Base-by-base conservation (phyloP, 257 asterid species). In the Mitragyna speciosa region DNA sequence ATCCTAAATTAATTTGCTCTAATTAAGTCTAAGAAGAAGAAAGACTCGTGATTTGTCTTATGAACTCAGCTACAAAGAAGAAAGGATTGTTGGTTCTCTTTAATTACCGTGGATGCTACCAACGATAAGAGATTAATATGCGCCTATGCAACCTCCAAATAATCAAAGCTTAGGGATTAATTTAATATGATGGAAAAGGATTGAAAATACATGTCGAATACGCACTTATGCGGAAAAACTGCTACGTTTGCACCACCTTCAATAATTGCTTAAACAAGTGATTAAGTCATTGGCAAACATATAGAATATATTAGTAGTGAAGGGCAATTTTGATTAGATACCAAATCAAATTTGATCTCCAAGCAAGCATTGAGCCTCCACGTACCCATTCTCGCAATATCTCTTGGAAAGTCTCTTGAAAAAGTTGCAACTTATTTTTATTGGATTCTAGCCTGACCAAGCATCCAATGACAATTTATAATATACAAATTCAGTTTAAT, bases 191-290 rank as follows among this genome's bases (percentile, higher is more conserved):
- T 6, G 28, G 64, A 52, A 31, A 73, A 51, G 31, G 74, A 70
- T 41, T 9, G 6, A 52, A 6, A 19, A 30, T 74, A 51, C 12
- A 48, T 19, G 43, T 7, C 4, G 24, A 15, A 31, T 54, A 64
- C 9, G 75, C 15, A 19, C 7, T 41, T 17, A 61, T 47, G 79
- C 61, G 79, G 79, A 36, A 43, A 76, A 61, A 41, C 71, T 7
- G 26, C 61, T 41, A 4, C 79, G 79, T 61, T 33, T 61, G 54
- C 28, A n/a, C n/a, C 12, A 30, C 48, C 51, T 58, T 41, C n/a
- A 28, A 58, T 19, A 43, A 75, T 58, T 30, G 79, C 54, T 75
- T 59, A 75, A 75, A 59, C 52, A 58, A 75, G 70, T 41, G 26
- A 24, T 61, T 59, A 9, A 39, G 36, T 69, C 52, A 68, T 39